A percentile compares a stretch with the other conserved stretches of the same genome.
Evolutionary conservation across 2,329 filamentous ascomycete species (phyloP).

Genomic region (Aspergillus felis): DNA sequence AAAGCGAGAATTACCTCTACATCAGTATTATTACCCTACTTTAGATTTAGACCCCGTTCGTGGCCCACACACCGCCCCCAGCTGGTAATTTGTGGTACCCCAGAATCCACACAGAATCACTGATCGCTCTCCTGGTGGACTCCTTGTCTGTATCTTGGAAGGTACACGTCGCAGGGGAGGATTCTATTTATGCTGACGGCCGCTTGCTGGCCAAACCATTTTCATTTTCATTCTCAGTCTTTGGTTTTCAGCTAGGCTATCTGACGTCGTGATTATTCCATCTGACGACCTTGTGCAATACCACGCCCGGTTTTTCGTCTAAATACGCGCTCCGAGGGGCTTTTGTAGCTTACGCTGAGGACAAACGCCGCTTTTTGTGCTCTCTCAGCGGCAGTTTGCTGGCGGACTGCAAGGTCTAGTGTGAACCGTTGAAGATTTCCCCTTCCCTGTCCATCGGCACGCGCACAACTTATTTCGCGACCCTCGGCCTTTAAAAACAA

Average conservation of each 20-base stretch:
- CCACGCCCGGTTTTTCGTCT: not conserved
- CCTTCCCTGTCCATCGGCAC: not conserved
- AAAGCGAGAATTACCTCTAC: not conserved
- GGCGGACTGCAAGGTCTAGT: not conserved
- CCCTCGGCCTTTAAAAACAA: not conserved
- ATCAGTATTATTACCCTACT: no score
- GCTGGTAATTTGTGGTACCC: not conserved
- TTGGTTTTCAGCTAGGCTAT: not conserved
- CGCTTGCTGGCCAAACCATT: not conserved
- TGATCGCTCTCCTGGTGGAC: not conserved
- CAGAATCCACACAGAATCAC: not conserved
- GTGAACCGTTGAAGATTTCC: not conserved
- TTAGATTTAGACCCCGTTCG: no score
- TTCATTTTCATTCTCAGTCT: not conserved
- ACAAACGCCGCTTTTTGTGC: not conserved
- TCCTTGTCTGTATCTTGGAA: not conserved
- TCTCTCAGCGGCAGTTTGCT: not conserved
- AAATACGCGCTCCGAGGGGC: not conserved
- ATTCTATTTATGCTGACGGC: not conserved
- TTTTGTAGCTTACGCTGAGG: not conserved
- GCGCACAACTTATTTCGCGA: not conserved
- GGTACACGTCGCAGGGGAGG: not conserved
- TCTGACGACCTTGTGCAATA: not conserved
- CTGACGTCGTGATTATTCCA: not conserved
- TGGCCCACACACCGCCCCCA: not conserved